Conservation (phyloP, 2,329 filamentous ascomycete genomes). For the Fusarium mangiferae region DNA sequence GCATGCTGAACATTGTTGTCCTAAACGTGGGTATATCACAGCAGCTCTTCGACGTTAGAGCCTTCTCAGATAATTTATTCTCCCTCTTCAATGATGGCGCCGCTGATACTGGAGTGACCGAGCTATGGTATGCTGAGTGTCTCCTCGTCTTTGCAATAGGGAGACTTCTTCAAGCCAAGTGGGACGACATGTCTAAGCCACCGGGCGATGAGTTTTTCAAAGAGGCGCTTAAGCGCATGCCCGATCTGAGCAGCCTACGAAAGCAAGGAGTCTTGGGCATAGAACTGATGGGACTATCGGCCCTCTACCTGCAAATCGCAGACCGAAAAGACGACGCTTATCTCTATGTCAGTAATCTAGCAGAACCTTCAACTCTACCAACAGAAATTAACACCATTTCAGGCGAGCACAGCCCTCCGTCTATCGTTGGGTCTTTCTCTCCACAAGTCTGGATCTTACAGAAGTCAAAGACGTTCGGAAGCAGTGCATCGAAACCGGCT, state of each 20-base stretch:
- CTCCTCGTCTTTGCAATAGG: slow-evolving; percentile 22
- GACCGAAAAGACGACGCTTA: slow-evolving; percentile 32
- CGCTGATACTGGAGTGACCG: background rate
- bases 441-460: slow-evolving; percentile 1
- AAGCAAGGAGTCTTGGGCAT: slow-evolving; percentile 16
- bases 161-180: slow-evolving; percentile 14
- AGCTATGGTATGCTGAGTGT: slow-evolving; percentile 26
- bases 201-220: slow-evolving; percentile 27
- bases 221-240: slow-evolving; percentile 25
- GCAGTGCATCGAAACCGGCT: slow-evolving; percentile 22
- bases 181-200: slow-evolving; percentile 10
- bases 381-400: background rate
- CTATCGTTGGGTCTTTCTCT: slow-evolving; percentile 1
- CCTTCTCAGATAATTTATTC: slow-evolving; percentile 20
- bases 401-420: slow-evolving; percentile 26
- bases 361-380: too few species aligned
- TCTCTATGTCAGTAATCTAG: slow-evolving; percentile 8
- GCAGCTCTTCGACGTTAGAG: slow-evolving; percentile 21
- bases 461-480: slow-evolving; percentile 24
- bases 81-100: background rate
- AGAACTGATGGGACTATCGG: slow-evolving; percentile 22
- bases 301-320: slow-evolving; percentile 25
- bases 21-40: slow-evolving; percentile 32
- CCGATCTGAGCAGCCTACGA: slow-evolving; percentile 10
- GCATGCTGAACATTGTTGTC: slow-evolving; percentile 18